Conservation (phyloP, 169 alveolate genomes). For the Fabrea salina region DNA sequence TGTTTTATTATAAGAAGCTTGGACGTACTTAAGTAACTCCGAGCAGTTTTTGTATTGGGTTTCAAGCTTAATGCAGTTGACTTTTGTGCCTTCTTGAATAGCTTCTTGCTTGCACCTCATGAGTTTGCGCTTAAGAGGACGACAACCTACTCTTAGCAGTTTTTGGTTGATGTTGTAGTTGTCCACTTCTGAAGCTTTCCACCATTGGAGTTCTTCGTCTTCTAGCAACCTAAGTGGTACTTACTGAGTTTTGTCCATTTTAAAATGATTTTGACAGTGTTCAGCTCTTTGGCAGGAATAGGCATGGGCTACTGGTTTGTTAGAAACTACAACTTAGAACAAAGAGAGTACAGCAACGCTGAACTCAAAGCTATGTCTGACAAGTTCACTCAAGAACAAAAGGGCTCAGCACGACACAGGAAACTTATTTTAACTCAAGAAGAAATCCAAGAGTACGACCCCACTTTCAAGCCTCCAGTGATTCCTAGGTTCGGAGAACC, state of each 20-base stretch:
- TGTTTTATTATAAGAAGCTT: constrained; percentile 11
- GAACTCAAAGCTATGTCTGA: constrained; percentile 1
- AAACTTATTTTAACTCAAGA: neutral
- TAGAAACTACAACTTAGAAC: neutral
- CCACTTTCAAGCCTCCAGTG: neutral
- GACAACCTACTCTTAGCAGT: constrained; percentile 55
- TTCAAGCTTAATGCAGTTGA: neutral
- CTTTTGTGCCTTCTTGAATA: constrained; percentile 6
- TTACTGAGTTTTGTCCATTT: constrained; percentile 30
- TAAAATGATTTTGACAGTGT: constrained; percentile 13
- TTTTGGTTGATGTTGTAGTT: constrained; percentile 43
- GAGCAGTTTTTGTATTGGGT: constrained; percentile 1
- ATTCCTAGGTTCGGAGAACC: constrained; percentile 20
- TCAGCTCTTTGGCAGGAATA: neutral
- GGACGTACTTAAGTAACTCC: constrained; percentile 15
- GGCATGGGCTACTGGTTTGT: neutral
- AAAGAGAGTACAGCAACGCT: neutral
- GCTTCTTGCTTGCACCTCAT: constrained; percentile 34
- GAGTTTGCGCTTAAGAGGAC: constrained; percentile 50
- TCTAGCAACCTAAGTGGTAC: constrained; percentile 9
- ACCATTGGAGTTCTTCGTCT: constrained; percentile 48
- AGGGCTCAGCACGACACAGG: neutral
- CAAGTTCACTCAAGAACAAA: neutral
- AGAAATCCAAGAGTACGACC: neutral
- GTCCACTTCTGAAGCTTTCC: constrained; percentile 55